These are phyloP conservation scores for Aspergillus glaucus DNA, from an alignment of 2,329 filamentous ascomycete species.

Conservation along the genomic window DNA sequence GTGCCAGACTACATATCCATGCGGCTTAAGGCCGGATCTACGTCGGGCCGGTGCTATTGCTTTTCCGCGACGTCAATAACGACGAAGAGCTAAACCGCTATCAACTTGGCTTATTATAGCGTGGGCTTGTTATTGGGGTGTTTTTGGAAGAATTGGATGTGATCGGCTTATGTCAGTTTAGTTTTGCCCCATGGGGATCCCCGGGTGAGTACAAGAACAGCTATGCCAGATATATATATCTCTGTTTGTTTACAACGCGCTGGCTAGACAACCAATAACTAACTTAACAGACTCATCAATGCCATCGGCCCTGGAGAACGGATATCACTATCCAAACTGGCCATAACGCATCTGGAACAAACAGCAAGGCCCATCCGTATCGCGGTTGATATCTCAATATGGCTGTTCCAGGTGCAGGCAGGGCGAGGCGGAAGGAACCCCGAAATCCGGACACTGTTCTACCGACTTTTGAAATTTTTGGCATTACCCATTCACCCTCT, in stretches of 20 bases:
- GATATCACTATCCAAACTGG: constrained; percentile 74
- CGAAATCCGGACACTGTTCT: constrained; percentile 85
- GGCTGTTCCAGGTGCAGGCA: constrained; percentile 90
- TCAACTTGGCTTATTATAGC: not conserved
- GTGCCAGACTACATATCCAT: not conserved
- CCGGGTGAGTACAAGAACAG: constrained; percentile 30
- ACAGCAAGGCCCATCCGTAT: constrained; percentile 70
- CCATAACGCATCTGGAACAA: constrained; percentile 66
- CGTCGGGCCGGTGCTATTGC: constrained; percentile 25
- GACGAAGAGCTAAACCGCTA: not conserved
- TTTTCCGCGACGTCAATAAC: constrained; percentile 22
- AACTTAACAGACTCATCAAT: constrained; percentile 66
- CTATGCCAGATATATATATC: constrained; percentile 5
- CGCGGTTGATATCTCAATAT: constrained; percentile 92
- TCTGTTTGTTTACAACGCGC: not conserved
- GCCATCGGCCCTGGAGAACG: constrained; percentile 78
- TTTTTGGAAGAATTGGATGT: constrained; percentile 2
- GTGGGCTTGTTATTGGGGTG: constrained; percentile 3
- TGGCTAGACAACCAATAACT: constrained; percentile 11
- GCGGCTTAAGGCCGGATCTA: constrained; percentile 22
- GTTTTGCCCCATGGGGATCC: constrained; percentile 36
- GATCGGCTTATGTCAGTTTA: not conserved
- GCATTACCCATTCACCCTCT: constrained; percentile 74
- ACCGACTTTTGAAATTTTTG: constrained; percentile 73
- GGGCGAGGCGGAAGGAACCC: constrained; percentile 83